These are phyloP conservation scores for Paecilomyces sp. DNA, from an alignment of 2,329 filamentous ascomycete genomes.

Conservation along the genomic window DNA sequence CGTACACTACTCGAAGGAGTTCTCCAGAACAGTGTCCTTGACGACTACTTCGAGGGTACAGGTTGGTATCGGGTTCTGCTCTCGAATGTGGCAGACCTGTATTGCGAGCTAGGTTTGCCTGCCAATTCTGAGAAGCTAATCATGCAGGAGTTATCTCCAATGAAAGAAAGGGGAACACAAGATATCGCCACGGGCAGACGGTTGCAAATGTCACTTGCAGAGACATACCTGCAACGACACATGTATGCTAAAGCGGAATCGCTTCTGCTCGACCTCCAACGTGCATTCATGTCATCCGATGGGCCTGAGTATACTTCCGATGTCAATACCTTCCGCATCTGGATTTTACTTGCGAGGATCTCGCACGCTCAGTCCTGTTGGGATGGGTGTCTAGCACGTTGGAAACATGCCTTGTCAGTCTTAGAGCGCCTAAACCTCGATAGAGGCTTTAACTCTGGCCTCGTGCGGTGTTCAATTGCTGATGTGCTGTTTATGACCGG, in stretches of 20 bases:
- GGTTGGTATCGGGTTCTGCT: constrained; percentile 7
- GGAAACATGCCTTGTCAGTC: background rate
- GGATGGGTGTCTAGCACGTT: too few species aligned
- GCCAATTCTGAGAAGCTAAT: constrained; percentile 3
- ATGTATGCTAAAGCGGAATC: constrained; percentile 5
- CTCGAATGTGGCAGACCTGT: constrained; percentile 4
- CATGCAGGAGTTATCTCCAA: background rate
- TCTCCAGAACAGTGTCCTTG: background rate
- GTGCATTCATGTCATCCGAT: background rate
- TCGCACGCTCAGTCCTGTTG: too few species aligned
- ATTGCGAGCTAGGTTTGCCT: constrained; percentile 1
- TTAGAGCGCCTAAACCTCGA: background rate
- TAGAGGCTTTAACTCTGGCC: constrained; percentile 4
- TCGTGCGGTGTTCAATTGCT: constrained; percentile 8
- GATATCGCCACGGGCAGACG: background rate
- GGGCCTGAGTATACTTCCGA: background rate
- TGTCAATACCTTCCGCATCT: constrained; percentile 4
- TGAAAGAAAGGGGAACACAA: background rate
- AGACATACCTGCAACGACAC: constrained; percentile 3
- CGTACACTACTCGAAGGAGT: background rate
- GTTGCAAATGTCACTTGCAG: constrained; percentile 1
- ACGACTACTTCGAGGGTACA: constrained; percentile 1
- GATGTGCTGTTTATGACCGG: constrained; percentile 5
- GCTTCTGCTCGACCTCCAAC: constrained; percentile 1
- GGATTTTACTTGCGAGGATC: background rate